Evolutionary conservation across 2,329 filamentous ascomycete species (phyloP), one percentile per base, ranked within the genome.

Genomic region (Fusarium sp.): DNA sequence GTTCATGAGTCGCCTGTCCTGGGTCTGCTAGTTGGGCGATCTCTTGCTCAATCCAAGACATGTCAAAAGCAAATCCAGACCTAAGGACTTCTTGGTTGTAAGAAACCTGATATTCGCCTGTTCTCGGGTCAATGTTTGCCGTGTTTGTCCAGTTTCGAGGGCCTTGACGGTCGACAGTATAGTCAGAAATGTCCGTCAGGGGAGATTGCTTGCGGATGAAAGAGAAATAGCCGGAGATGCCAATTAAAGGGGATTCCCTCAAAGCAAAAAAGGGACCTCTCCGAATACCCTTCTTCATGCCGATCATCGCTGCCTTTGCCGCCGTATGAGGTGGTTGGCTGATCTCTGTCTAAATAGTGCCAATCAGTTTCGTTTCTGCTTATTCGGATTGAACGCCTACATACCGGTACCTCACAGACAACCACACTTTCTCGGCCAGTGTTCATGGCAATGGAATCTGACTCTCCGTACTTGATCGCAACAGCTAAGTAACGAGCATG

Each of bases 21-120:
- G 45, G 66, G 5, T 54, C 37, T 9, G 54, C 34, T 18, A 69
- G 18, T 24, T 56, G 52, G 29, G 66, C 66, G 24, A 69, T 69
- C 31, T 64, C 57, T 13, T 45, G 54, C 57, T 69, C 66, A 18
- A 69, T 56, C 52, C 52, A 57, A 37, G 52, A 57, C 31, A 57
- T 57, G 52, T 57, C 52, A 22, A 57, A 57, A n/a, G 16, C 31
- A 34, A 57, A 57, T 57, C 52, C 52, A 3, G 52, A 57, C 13
- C 52, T 14, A 35, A 57, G 52, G 13, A 13, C 52, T n/a, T 57
- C 29, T 16, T n/a, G n/a, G 20, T 57, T 37, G 14, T 37, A 57
- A 18, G 31, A 14, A 35, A 57, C 52, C 20, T 22, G n/a, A 13
- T 57, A 57, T 20, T 37, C 52, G 29, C 4, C 31, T 16, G 52